phyloP scores from a whole-genome alignment of 805 yeast species.

The Ogataea paradorogensis region DNA sequence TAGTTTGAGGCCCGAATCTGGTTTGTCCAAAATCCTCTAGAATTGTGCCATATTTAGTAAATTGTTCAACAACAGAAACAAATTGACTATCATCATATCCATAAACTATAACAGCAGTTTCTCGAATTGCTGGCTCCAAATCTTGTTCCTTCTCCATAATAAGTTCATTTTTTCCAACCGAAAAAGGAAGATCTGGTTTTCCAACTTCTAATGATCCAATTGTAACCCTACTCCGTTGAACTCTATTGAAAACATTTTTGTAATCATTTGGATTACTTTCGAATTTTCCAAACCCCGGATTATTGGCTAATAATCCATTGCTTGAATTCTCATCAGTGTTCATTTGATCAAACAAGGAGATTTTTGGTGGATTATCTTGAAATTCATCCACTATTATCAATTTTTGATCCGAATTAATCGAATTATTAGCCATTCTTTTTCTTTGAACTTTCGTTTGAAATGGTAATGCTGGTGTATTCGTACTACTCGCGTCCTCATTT shows the following conservation, averaged over 20 bases:
- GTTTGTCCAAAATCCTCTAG: slow-evolving; percentile 63
- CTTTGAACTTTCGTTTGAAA: slow-evolving; percentile 24
- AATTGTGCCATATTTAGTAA: slow-evolving; percentile 75
- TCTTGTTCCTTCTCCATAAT: slow-evolving; percentile 25
- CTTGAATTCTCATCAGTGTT: slow-evolving; percentile 37
- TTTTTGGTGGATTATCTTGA: slow-evolving; percentile 48
- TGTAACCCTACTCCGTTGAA: slow-evolving; percentile 20
- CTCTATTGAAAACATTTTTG: slow-evolving; percentile 43
- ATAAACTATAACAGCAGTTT: slow-evolving; percentile 74
- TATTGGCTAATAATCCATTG: slow-evolving; percentile 33
- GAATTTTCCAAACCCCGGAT: slow-evolving; percentile 35
- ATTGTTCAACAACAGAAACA: slow-evolving; percentile 63
- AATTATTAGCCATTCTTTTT: slow-evolving; percentile 14
- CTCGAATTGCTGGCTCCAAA: slow-evolving; percentile 30
- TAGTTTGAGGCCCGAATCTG: slow-evolving; percentile 11
- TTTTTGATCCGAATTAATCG: slow-evolving; percentile 12
- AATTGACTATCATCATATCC: slow-evolving; percentile 85
- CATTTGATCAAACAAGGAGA: slow-evolving; percentile 47
- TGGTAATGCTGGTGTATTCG: slow-evolving; percentile 22
- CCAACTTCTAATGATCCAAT: slow-evolving; percentile 5
- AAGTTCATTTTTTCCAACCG: slow-evolving; percentile 6
- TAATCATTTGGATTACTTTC: slow-evolving; percentile 41
- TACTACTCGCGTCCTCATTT: slow-evolving; percentile 35
- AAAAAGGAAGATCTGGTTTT: slow-evolving; percentile 18
- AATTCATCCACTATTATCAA: slow-evolving; percentile 24